phyloP scores from a whole-genome alignment of 108 stramenopile species.

The Schizochytrium sp. region DNA sequence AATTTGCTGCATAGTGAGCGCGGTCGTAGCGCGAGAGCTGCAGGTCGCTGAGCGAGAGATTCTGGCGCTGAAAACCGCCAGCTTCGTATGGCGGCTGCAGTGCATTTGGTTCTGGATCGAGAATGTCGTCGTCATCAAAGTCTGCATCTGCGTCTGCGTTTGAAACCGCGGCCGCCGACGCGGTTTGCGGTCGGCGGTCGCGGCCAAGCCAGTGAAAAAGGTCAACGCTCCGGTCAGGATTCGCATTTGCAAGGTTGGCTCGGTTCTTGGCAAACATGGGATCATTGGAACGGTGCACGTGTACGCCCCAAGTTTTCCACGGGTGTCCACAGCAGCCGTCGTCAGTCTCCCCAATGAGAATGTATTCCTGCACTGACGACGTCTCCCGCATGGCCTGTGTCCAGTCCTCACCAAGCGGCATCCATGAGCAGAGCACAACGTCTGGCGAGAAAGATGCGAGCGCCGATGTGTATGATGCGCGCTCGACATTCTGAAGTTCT shows the following conservation, averaged over 20 bases:
- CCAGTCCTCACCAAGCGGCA: constrained; percentile 8
- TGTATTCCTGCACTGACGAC: background rate
- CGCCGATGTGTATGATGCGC: background rate
- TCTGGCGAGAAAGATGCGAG: background rate
- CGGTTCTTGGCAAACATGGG: background rate
- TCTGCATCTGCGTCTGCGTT: background rate
- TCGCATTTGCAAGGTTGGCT: background rate
- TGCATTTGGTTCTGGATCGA: background rate
- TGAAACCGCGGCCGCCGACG: background rate
- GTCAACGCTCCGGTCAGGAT: background rate
- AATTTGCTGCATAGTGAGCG: background rate
- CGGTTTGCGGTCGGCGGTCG: background rate
- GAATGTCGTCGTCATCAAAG: background rate
- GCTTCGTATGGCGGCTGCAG: background rate
- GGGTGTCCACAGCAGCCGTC: background rate
- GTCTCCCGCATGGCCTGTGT: background rate
- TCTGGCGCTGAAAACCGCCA: background rate
- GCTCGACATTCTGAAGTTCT: background rate
- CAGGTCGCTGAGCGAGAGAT: background rate
- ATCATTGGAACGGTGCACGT: background rate
- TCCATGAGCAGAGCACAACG: background rate
- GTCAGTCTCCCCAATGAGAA: background rate
- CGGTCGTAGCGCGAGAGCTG: background rate
- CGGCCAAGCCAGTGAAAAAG: background rate
- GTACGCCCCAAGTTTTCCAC: constrained; percentile 5